Evolutionary conservation across 169 alveolate species (phyloP).

Genomic region (Babesia bigemina): DNA sequence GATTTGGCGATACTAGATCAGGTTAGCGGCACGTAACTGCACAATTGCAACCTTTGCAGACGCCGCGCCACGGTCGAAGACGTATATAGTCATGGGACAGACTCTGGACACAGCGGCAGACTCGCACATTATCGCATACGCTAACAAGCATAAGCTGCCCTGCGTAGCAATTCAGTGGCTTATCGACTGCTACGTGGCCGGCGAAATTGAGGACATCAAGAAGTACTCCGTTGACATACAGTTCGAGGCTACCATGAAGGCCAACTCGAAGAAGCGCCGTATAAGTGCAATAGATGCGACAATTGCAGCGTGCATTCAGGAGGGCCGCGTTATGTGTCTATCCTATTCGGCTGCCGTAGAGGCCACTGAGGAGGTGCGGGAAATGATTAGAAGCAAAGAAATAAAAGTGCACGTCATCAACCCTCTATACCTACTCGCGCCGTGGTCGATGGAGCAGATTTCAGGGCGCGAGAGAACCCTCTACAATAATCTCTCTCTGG

Average conservation of each 20-base stretch:
- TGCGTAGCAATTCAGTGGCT: constrained; percentile 59
- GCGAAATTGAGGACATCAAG: constrained; percentile 54
- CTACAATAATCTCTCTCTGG: constrained; percentile 56
- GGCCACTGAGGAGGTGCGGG: constrained; percentile 26
- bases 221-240: constrained; percentile 45
- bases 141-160: constrained; percentile 30
- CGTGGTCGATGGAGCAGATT: constrained; percentile 48
- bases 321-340: constrained; percentile 29
- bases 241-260: constrained; percentile 4
- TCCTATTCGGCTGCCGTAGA: constrained; percentile 61
- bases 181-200: constrained; percentile 34
- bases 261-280: not conserved
- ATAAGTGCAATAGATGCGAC: constrained; percentile 29
- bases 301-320: constrained; percentile 13
- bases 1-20: not conserved
- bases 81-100: constrained; percentile 42
- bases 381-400: constrained; percentile 23
- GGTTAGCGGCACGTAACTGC: not conserved
- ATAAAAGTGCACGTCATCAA: constrained; percentile 44
- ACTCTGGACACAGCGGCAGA: constrained; percentile 37
- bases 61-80: constrained; percentile 14
- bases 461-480: constrained; percentile 31
- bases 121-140: constrained; percentile 18
- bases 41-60: not conserved
- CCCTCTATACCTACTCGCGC: constrained; percentile 61